Evolutionary conservation across 2,329 filamentous ascomycete species (phyloP).

Genomic region (Xylaria sp.): DNA sequence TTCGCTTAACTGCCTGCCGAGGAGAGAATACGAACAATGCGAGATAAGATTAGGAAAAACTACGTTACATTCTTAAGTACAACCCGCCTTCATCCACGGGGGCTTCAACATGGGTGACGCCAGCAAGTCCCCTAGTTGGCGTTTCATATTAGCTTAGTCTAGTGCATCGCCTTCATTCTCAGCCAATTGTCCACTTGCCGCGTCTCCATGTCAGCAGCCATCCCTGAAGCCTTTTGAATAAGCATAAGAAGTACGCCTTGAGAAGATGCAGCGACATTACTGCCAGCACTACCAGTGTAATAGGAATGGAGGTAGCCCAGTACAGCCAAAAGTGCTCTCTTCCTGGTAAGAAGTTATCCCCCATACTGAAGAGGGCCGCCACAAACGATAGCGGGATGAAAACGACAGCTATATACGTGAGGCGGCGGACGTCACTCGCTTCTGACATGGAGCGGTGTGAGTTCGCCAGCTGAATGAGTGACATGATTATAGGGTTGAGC

Average conservation of each 20-base stretch:
- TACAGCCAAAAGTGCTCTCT: background rate
- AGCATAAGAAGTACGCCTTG: background rate
- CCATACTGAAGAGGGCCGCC: constrained; percentile 1
- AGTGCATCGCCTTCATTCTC: background rate
- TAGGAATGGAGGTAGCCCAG: background rate
- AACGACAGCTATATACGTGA: constrained; percentile 1
- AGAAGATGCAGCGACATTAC: background rate
- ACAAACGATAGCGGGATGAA: constrained; percentile 1
- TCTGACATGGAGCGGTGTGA: background rate
- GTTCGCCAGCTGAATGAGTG: background rate
- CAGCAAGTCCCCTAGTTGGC: background rate
- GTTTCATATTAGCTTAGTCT: background rate
- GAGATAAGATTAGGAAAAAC: background rate
- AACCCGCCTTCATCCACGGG: background rate
- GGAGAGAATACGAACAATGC: background rate
- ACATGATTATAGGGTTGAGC: background rate
- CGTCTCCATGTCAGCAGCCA: background rate
- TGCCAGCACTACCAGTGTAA: background rate
- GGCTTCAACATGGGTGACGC: background rate
- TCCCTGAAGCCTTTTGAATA: background rate
- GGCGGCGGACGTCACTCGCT: background rate
- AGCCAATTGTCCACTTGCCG: background rate
- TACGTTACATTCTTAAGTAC: background rate
- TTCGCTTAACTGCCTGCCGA: background rate
- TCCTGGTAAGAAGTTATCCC: background rate